Conservation (phyloP, 371 early-diverging fungal genomes). For the Fennellomyces sp. region DNA sequence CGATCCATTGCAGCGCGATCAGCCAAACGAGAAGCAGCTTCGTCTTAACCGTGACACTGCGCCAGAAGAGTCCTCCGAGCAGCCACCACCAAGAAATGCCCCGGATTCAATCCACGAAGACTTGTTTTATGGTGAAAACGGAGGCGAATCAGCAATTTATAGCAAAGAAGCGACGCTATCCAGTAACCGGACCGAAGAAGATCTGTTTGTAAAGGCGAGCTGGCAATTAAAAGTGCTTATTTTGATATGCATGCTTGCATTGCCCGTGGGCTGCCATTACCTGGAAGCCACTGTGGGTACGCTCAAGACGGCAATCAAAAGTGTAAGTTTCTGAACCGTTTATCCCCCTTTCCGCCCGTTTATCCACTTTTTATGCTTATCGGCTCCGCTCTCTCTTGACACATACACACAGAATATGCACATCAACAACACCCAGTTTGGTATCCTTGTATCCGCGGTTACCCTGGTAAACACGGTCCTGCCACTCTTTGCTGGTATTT, state of each 20-base stretch:
- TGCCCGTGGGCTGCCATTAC: conserved; percentile 45
- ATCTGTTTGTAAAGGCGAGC: conserved; percentile 7
- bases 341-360: background rate
- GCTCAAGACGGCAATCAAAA: conserved; percentile 39
- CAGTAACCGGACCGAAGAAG: conserved; percentile 1
- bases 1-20: background rate
- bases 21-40: background rate
- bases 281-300: conserved; percentile 48
- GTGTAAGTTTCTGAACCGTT: conserved; percentile 28
- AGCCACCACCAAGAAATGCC: background rate
- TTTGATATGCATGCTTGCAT: conserved; percentile 22
- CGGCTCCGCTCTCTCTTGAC: background rate
- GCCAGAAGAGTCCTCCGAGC: too few relatives aligned
- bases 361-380: background rate
- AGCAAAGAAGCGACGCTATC: conserved; percentile 17
- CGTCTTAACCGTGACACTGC: too few relatives aligned
- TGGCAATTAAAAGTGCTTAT: conserved; percentile 19
- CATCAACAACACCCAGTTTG: conserved; percentile 74
- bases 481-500: conserved; percentile 68
- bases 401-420: conserved; percentile 31
- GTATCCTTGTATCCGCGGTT: conserved; percentile 71
- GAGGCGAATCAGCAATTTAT: background rate
- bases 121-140: conserved; percentile 6
- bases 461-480: conserved; percentile 72
- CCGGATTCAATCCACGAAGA: conserved; percentile 14